A percentile compares a stretch with the other conserved stretches of the same genome.
Evolutionary conservation across 768 basidiomycete species (phyloP).

Genomic region (Crepidotus variabilis): DNA sequence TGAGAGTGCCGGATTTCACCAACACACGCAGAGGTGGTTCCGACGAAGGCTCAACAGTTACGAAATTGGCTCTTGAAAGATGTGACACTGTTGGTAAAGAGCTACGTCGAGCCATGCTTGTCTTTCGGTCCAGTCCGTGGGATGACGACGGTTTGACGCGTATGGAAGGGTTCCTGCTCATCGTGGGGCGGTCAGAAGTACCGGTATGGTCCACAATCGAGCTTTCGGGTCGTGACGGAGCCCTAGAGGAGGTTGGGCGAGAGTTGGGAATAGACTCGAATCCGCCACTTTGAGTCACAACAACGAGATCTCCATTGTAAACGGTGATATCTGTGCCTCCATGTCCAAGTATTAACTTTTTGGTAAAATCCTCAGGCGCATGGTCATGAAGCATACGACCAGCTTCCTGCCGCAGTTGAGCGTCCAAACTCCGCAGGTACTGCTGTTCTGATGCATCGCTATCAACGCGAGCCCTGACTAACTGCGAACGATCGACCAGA

Average conservation of each 20-base stretch:
- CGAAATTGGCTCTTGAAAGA: conserved; percentile 51
- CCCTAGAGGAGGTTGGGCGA: conserved; percentile 52
- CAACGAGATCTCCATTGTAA: conserved; percentile 68
- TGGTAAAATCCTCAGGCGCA: conserved; percentile 27
- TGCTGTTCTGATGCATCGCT: conserved; percentile 64
- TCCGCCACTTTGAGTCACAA: conserved; percentile 60
- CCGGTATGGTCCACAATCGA: conserved; percentile 42
- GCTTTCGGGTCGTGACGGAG: conserved; percentile 70
- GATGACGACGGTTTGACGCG: conserved; percentile 72
- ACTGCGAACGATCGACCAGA: conserved; percentile 62
- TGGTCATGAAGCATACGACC: conserved; percentile 27
- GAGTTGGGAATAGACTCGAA: conserved; percentile 44
- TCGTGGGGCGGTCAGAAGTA: conserved; percentile 31
- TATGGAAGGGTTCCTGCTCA: conserved; percentile 68
- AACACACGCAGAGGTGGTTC: conserved; percentile 73
- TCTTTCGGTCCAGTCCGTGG: conserved; percentile 70
- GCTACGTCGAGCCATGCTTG: conserved; percentile 68
- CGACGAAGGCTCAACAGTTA: conserved; percentile 58
- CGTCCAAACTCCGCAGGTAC: conserved; percentile 49
- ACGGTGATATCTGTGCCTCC: conserved; percentile 72
- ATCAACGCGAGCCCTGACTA: conserved; percentile 67
- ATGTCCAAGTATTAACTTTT: conserved; percentile 39
- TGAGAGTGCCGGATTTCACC: conserved; percentile 76
- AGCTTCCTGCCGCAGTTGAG: conserved; percentile 36
- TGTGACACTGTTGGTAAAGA: conserved; percentile 78